phyloP scores from a whole-genome alignment of 495 filamentous ascomycete species.

The Penicillium simplicissimum region DNA sequence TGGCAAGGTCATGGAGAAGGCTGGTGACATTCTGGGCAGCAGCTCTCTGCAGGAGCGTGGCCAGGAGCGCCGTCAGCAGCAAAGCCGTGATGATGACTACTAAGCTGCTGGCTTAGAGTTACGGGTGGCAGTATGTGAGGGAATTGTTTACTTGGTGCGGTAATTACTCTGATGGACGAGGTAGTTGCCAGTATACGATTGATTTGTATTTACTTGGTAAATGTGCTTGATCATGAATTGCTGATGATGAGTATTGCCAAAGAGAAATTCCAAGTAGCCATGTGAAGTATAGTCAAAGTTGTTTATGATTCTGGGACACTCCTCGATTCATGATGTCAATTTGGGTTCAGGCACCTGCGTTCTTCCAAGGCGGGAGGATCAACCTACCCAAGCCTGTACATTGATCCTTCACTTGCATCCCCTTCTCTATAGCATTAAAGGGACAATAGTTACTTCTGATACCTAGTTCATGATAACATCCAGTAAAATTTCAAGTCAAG shows the following conservation, averaged over 20 bases:
- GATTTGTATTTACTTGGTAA: neutral
- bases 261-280: too few relatives aligned
- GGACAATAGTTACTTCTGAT: too few relatives aligned
- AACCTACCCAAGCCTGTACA: neutral
- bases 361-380: neutral
- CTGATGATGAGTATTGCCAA: neutral
- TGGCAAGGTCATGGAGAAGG: slow-evolving; percentile 10
- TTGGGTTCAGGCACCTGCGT: neutral
- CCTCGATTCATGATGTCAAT: neutral
- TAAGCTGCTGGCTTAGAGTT: neutral
- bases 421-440: neutral
- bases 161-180: neutral
- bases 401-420: neutral
- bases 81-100: slow-evolving; percentile 2
- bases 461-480: neutral
- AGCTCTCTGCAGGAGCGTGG: slow-evolving; percentile 7
- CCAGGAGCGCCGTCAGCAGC: slow-evolving; percentile 1
- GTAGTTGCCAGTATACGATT: neutral
- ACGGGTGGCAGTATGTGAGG: neutral
- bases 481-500: neutral
- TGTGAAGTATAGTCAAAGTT: too few relatives aligned
- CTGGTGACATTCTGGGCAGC: slow-evolving; percentile 1
- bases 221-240: neutral
- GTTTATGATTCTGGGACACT: too few relatives aligned
- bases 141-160: neutral